Evolutionary conservation across 2,329 filamentous ascomycete genomes (phyloP).

Genomic region (Aspergillus sp.): DNA sequence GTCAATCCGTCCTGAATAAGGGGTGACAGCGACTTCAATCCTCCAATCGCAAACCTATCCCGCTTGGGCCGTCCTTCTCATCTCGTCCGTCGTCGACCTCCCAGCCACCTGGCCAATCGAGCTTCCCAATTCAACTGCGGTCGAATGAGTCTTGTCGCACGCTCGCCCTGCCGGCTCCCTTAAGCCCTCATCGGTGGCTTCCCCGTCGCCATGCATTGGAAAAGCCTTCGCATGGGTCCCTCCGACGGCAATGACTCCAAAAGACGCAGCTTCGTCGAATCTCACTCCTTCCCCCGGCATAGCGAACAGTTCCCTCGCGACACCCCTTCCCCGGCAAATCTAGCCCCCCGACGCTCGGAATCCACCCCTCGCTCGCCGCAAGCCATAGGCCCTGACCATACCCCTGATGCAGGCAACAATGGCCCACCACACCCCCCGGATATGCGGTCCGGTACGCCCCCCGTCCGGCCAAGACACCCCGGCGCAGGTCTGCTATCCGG

Average conservation of each 20-base stretch:
- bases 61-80: background rate
- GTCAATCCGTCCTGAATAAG: background rate
- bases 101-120: background rate
- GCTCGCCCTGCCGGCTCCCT: slow-evolving; percentile 17
- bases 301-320: slow-evolving; percentile 38
- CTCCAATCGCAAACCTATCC: background rate
- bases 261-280: slow-evolving; percentile 31
- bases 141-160: slow-evolving; percentile 3
- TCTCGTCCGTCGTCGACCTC: background rate
- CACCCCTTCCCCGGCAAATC: slow-evolving; percentile 25
- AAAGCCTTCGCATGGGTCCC: slow-evolving; percentile 35
- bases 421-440: slow-evolving; percentile 11
- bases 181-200: slow-evolving; percentile 16
- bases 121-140: slow-evolving; percentile 10
- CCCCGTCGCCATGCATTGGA: slow-evolving; percentile 39
- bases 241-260: slow-evolving; percentile 33
- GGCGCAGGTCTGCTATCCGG: slow-evolving; percentile 14
- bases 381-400: slow-evolving; percentile 16
- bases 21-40: background rate
- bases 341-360: slow-evolving; percentile 32
- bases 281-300: slow-evolving; percentile 28
- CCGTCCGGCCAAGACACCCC: slow-evolving; percentile 15
- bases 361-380: slow-evolving; percentile 29
- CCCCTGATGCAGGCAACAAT: slow-evolving; percentile 9
- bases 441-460: slow-evolving; percentile 13